Evolutionary conservation across 202 grass and related monocot species (phyloP).

Genomic region (Alloteropsis angusta): DNA sequence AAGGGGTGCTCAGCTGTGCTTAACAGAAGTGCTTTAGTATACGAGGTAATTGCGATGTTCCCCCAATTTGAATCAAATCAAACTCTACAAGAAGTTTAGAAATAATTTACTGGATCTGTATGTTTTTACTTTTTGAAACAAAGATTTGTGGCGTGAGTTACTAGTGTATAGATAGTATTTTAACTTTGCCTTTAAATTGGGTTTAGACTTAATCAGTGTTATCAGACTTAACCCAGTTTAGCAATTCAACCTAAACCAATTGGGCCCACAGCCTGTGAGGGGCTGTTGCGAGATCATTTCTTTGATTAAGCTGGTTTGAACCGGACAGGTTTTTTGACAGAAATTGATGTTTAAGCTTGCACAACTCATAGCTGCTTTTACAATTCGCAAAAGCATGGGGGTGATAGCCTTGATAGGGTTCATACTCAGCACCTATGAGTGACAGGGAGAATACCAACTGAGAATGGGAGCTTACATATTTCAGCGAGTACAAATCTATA

Average conservation of each 20-base stretch:
- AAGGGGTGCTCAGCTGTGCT: constrained; percentile 84
- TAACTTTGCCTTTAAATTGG: background rate
- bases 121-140: background rate
- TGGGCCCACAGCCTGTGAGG: background rate
- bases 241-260: background rate
- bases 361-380: background rate
- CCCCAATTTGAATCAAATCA: constrained; percentile 4
- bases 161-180: background rate
- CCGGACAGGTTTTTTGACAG: background rate
- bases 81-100: constrained; percentile 5
- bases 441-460: background rate
- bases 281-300: background rate
- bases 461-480: background rate
- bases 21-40: constrained; percentile 71
- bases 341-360: background rate
- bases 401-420: background rate
- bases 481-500: background rate
- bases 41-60: constrained; percentile 53
- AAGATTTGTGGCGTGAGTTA: background rate
- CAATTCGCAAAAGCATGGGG: background rate
- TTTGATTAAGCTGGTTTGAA: background rate
- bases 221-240: background rate
- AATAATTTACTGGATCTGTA: background rate
- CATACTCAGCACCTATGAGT: background rate
- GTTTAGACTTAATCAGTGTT: background rate